Evolutionary conservation across 2,329 filamentous ascomycete species (phyloP).

Genomic region (Alternaria sp.): DNA sequence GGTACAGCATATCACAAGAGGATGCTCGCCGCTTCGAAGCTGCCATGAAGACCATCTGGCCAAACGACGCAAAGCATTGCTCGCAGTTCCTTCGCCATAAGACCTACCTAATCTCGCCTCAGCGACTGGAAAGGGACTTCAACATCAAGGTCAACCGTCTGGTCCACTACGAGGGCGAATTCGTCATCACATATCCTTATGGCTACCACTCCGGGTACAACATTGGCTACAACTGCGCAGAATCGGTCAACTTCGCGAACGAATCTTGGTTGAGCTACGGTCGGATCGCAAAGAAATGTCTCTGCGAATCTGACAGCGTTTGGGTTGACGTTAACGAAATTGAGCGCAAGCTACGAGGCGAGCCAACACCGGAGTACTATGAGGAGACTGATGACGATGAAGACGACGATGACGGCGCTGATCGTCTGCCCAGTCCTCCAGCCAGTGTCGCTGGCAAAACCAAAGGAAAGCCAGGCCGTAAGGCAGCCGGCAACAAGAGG

Average conservation of each 20-base stretch:
- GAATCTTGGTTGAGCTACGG: conserved; percentile 96
- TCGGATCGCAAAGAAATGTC: conserved; percentile 93
- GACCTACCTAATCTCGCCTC: conserved; percentile 93
- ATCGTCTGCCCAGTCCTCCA: conserved; percentile 77
- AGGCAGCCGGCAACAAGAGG: conserved; percentile 69
- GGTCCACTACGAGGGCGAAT: conserved; percentile 95
- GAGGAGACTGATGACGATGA: conserved; percentile 77
- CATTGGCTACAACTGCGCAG: conserved; percentile 96
- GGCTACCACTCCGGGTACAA: conserved; percentile 99
- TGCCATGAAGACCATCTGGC: conserved; percentile 96
- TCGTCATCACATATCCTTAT: conserved; percentile 97
- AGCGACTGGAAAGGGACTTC: conserved; percentile 83
- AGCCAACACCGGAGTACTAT: conserved; percentile 79
- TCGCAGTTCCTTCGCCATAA: conserved; percentile 97
- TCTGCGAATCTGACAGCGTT: conserved; percentile 96
- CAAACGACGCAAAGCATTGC: conserved; percentile 91
- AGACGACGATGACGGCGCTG: conserved; percentile 63
- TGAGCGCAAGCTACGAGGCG: conserved; percentile 89
- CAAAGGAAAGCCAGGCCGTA: conserved; percentile 71
- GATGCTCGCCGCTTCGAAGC: conserved; percentile 92
- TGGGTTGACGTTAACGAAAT: conserved; percentile 98
- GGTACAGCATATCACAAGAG: conserved; percentile 98
- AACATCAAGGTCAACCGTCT: conserved; percentile 96
- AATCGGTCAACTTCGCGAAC: conserved; percentile 97
- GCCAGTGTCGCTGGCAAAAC: conserved; percentile 74